Conservation (phyloP, 2,329 filamentous ascomycete genomes). For the Penicillium vulpinum region DNA sequence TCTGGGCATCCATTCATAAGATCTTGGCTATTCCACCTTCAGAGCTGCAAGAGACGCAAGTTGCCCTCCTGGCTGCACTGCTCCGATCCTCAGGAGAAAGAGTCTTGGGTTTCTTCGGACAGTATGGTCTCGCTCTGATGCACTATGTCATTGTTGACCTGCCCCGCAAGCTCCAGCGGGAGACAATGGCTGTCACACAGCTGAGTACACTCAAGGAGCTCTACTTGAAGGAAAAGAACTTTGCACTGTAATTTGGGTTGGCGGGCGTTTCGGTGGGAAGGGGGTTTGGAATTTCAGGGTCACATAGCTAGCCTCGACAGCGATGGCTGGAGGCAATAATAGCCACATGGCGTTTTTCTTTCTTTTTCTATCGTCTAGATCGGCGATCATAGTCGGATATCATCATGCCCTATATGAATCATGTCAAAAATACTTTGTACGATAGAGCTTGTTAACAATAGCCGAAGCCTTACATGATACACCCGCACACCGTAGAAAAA, state of each 20-base stretch:
- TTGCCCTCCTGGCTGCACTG: slow-evolving; percentile 69
- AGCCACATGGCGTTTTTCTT: neutral
- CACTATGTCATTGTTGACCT: slow-evolving; percentile 72
- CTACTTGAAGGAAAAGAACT: slow-evolving; percentile 38
- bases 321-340: neutral
- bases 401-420: slow-evolving; percentile 1
- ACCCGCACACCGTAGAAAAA: neutral
- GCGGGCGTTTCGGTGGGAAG: neutral
- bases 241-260: slow-evolving; percentile 33
- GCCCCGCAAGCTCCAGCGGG: slow-evolving; percentile 49
- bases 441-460: neutral
- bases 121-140: slow-evolving; percentile 69
- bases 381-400: neutral
- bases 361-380: neutral
- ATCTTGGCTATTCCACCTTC: slow-evolving; percentile 72
- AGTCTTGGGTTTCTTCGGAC: slow-evolving; percentile 80
- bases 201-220: slow-evolving; percentile 41
- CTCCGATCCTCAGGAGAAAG: slow-evolving; percentile 71
- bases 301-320: neutral
- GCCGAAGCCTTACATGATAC: neutral
- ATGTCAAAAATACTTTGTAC: neutral
- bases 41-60: slow-evolving; percentile 71
- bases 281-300: neutral
- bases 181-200: slow-evolving; percentile 40
- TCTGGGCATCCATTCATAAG: slow-evolving; percentile 75